Evolutionary conservation across 805 yeast species (phyloP), one percentile per base, ranked within the genome.

Genomic region (Kuraishia molischiana): DNA sequence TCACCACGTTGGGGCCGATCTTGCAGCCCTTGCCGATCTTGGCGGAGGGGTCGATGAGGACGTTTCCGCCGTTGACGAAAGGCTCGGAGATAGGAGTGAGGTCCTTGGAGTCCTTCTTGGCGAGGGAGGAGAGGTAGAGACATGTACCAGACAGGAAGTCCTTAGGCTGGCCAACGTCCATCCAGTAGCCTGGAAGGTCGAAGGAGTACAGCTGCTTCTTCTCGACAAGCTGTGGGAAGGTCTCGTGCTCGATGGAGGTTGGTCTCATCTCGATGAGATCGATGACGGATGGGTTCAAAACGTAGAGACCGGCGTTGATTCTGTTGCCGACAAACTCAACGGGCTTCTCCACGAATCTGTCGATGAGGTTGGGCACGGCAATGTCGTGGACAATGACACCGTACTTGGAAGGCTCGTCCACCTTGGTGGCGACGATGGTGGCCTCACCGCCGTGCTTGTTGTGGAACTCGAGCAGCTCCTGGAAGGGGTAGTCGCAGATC

Each of bases 161-260:
- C 78, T 90, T 92, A 76, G 99, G 99, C 74, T 92, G 99, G 66
- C 99, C 99, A 52, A 92, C 97, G 66, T 92, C 99, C 98, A 92
- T 92, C 99, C 99, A 92, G 85, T 79, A 92, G 50, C 98, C 97
- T 73, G 92, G 97, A 59, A 92, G 78, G 66, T 92, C 99, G 58
- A 85, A 92, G 39, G 97, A 89, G 75, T 80, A 92, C 56, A 92
- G 75, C 44, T 81, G 74, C 59, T 82, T 87, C 60, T 81, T 69
- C 67, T 85, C 94, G 49, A 94, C 97, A 54, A 92, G 77, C 55
- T 72, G 68, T 56, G 99, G 99, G 96, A 92, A 92, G 52, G 97
- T 89, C 76, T 92, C 99, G 81, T 89, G 89, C 76, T 92, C 99
- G 55, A 92, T 92, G 38, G 97, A 90, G 52, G 99, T 92, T 65